Percentiles rank a stretch among this genome's conserved stretches.
phyloP scores from a whole-genome alignment of 306 rosid genomes.

The Vigna reflexopilosa region DNA sequence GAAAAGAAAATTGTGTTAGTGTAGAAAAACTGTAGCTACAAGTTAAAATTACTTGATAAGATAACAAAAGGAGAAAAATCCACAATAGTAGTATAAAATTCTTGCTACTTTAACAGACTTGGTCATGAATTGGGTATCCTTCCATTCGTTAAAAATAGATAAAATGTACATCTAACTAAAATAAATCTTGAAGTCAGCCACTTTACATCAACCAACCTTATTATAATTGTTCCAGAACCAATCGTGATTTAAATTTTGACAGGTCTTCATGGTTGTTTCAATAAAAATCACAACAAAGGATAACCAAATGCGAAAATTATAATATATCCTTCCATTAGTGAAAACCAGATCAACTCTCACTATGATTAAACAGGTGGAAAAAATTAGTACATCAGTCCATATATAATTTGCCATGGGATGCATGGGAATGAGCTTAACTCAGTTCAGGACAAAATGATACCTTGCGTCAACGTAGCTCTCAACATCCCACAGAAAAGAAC shows the following conservation, averaged over 20 bases:
- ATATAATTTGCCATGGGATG: conserved; percentile 26
- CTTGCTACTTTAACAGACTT: neutral
- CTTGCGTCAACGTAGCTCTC: conserved; percentile 91
- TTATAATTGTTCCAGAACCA: neutral
- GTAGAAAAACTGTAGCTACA: no score
- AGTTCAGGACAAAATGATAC: conserved; percentile 82
- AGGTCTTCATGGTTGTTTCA: neutral
- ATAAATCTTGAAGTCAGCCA: neutral
- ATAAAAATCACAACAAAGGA: conserved; percentile 1
- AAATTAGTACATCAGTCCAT: conserved; percentile 27
- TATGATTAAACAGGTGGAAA: conserved; percentile 42
- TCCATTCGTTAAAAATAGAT: neutral
- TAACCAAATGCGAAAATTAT: conserved; percentile 9
- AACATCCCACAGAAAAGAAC: conserved; percentile 94
- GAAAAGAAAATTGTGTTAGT: neutral
- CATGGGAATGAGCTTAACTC: conserved; percentile 36
- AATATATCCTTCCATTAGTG: conserved; percentile 14
- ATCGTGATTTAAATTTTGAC: neutral
- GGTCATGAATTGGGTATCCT: neutral
- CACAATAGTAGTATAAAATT: neutral
- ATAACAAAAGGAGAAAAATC: neutral
- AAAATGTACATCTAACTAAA: neutral
- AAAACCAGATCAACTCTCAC: conserved; percentile 15
- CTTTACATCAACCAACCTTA: neutral
- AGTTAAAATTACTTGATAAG: neutral